phyloP scores from a whole-genome alignment of 169 alveolate species.

The Plasmodium inui region DNA sequence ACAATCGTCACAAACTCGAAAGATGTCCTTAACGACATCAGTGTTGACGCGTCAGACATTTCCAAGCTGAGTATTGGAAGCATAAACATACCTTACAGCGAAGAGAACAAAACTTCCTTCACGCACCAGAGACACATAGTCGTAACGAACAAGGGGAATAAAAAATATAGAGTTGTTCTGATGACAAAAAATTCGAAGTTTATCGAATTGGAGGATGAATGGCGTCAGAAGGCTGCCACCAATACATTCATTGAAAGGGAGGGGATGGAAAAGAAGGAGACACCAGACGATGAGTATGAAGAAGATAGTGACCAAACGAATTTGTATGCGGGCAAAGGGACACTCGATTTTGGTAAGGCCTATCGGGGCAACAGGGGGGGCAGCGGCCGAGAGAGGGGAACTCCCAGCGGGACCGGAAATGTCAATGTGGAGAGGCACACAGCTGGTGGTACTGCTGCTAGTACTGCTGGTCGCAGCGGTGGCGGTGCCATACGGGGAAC shows the following conservation, averaged over 20 bases:
- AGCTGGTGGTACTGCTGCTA: background rate
- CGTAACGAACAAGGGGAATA: conserved; percentile 35
- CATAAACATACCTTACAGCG: conserved; percentile 32
- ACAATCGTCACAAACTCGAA: conserved; percentile 34
- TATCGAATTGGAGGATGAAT: background rate
- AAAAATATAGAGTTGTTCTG: conserved; percentile 33
- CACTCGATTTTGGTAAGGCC: conserved; percentile 23
- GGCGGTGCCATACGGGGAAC: background rate
- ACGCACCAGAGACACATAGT: conserved; percentile 65
- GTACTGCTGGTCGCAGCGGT: background rate
- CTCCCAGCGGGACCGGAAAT: background rate
- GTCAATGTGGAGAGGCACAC: background rate
- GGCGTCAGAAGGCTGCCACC: background rate
- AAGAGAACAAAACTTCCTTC: conserved; percentile 1
- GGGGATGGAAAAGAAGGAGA: background rate
- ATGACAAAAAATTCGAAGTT: conserved; percentile 69
- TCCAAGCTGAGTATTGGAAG: conserved; percentile 31
- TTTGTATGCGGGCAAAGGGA: conserved; percentile 41
- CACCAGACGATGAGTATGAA: background rate
- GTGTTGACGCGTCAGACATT: conserved; percentile 54
- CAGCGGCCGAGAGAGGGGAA: background rate
- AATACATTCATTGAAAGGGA: conserved; percentile 10
- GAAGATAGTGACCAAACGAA: background rate
- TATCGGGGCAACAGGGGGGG: background rate
- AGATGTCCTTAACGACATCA: conserved; percentile 31